Evolutionary conservation across 768 basidiomycete species (phyloP), one percentile per base, ranked within the genome.

Genomic region (Favolaschia claudopus): DNA sequence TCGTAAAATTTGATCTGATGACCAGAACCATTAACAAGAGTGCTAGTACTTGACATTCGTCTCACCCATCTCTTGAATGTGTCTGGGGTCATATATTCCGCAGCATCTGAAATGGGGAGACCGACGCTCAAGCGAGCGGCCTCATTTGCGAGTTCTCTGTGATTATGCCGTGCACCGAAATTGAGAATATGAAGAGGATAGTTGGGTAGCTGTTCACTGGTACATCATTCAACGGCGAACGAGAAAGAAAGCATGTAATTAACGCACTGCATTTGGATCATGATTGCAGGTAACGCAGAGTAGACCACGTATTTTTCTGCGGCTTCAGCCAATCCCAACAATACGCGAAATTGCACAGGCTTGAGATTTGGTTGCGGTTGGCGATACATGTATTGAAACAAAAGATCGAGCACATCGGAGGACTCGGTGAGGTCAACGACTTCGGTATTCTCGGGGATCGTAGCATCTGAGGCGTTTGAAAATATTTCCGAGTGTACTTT

Each of bases 291-390:
- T 22, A 60, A 17, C 5, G 51, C 58, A 2, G 45, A 27, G 28
- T 65, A 67, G 3, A 71, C 48, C 50, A 59, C 25, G 32, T 70
- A 70, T 31, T 70, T 70, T 63, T 70, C 66, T 6, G 60, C 68
- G 5, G 69, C 68, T 32, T 69, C 66, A 5, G 68, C 67, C 4
- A 70, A 44, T 3, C 27, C 61, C 7, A 47, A 42, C n/a, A 64
- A 19, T 9, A 56, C 32, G 7, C 24, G 22, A 52, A 67, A 67
- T 4, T 61, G 45, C 29, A 69, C 33, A 5, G 20, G 34, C 13
- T 31, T 17, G 22, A 70, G 62, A 25, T 66, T 56, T 3, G 68
- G 69, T 15, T 69, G 69, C 1, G 46, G 64, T 22, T 63, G 61
- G 1, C 54, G 58, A 37, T 66, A 64, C 55, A 69, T 63, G 54